Percentiles rank a stretch among this genome's conserved stretches.
Evolutionary conservation across 1,284 basidiomycete genomes (phyloP).

Genomic region (Rhodotorula sp.): DNA sequence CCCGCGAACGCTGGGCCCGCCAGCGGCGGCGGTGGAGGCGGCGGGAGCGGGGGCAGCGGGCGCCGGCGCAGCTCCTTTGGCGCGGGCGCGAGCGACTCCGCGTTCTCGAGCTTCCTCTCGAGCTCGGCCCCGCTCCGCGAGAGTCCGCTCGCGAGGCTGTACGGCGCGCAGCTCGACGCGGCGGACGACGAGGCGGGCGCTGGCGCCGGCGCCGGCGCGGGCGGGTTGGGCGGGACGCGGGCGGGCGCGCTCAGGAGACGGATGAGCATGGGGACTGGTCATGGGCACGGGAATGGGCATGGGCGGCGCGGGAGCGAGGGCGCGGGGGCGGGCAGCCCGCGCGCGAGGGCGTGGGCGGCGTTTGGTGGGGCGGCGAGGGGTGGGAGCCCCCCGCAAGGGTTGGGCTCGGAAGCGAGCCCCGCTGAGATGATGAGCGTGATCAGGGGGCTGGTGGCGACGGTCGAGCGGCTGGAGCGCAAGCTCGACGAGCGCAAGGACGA

Average conservation of each 20-base stretch:
- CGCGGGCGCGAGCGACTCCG: neutral
- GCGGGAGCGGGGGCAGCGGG: neutral
- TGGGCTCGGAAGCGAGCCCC: conserved; percentile 2
- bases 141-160: conserved; percentile 36
- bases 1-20: conserved; percentile 18
- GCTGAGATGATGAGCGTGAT: conserved; percentile 24
- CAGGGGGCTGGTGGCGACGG: conserved; percentile 19
- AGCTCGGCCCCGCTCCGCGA: conserved; percentile 28
- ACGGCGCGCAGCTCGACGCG: conserved; percentile 1
- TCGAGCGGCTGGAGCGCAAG: conserved; percentile 34
- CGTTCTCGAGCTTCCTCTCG: conserved; percentile 14
- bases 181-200: neutral
- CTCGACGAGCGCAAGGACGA: conserved; percentile 9
- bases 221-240: neutral
- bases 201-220: too few species aligned
- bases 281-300: neutral
- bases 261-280: conserved; percentile 24
- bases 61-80: neutral
- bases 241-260: conserved; percentile 16
- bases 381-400: neutral
- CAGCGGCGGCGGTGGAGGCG: neutral
- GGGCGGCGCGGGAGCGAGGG: conserved; percentile 12
- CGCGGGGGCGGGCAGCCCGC: neutral
- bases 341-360: neutral
- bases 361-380: neutral